phyloP scores from a whole-genome alignment of 2,329 filamentous ascomycete species.

The Colletotrichum limetticola region DNA sequence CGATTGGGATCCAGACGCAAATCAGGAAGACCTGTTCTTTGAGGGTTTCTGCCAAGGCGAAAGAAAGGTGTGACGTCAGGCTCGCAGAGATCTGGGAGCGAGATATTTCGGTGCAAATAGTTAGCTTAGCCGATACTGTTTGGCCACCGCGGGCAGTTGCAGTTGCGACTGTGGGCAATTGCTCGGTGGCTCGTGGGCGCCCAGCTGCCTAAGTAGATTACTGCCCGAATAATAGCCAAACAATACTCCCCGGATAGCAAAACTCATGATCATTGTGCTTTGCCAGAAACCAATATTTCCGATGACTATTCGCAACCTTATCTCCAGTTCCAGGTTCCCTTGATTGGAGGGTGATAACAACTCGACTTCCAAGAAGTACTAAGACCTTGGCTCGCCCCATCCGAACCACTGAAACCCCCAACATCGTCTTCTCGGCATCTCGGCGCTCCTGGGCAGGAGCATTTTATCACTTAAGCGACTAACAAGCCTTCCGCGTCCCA shows the following conservation, averaged over 20 bases:
- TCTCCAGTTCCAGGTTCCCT: background rate
- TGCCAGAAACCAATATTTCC: background rate
- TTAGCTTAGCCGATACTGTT: background rate
- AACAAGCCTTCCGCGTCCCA: conserved; percentile 15
- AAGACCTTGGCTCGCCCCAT: conserved; percentile 20
- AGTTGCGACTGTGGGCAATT: too few relatives aligned
- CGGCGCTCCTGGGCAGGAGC: background rate
- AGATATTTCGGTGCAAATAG: too few relatives aligned
- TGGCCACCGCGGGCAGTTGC: too few relatives aligned
- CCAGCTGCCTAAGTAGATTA: too few relatives aligned
- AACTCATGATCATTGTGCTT: background rate
- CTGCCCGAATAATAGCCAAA: too few relatives aligned
- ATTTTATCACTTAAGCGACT: background rate
- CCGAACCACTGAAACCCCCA: conserved; percentile 7
- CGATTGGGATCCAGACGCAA: background rate
- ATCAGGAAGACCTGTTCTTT: conserved; percentile 17
- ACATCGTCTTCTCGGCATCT: background rate
- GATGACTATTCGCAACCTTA: background rate
- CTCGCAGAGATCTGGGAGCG: background rate
- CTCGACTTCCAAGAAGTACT: conserved; percentile 19
- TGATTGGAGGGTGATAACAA: conserved; percentile 32
- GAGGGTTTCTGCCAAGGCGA: background rate
- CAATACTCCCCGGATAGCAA: background rate
- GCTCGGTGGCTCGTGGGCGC: too few relatives aligned
- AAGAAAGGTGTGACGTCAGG: background rate